Percentiles rank a stretch among this genome's conserved stretches.
Evolutionary conservation across 2,329 filamentous ascomycete genomes (phyloP).

Genomic region (Penicillium sp.): DNA sequence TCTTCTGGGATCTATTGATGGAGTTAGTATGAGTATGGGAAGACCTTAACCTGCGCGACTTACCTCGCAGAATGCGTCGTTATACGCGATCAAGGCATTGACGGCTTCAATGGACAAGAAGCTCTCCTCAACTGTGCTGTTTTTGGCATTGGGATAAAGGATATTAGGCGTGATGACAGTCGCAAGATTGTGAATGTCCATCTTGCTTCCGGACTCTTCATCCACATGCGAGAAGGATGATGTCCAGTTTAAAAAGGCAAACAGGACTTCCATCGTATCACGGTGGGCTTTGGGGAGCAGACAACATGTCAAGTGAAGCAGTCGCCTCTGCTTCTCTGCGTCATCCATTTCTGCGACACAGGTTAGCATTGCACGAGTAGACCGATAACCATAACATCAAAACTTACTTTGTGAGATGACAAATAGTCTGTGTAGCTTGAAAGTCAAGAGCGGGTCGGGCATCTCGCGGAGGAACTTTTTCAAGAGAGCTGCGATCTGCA

Average conservation of each 20-base stretch:
- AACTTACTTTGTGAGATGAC: conserved; percentile 78
- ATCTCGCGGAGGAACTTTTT: conserved; percentile 95
- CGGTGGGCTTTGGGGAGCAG: conserved; percentile 87
- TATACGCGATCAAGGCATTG: conserved; percentile 84
- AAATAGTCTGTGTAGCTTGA: conserved; percentile 90
- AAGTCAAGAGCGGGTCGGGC: conserved; percentile 89
- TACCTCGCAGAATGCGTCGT: conserved; percentile 97
- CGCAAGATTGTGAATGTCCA: conserved; percentile 96
- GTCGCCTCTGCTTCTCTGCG: conserved; percentile 74
- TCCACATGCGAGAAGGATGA: conserved; percentile 97
- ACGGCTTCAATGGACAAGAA: conserved; percentile 94
- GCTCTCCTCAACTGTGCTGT: conserved; percentile 76
- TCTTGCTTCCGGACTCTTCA: conserved; percentile 95
- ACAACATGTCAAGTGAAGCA: conserved; percentile 88
- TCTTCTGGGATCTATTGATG: conserved; percentile 80
- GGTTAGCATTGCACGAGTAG: conserved; percentile 13
- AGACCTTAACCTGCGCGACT: conserved; percentile 39
- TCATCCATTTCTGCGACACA: conserved; percentile 66
- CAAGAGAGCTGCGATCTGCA: conserved; percentile 88
- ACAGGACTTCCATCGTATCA: conserved; percentile 91
- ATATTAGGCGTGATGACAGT: conserved; percentile 98
- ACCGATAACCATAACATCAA: conserved; percentile 11
- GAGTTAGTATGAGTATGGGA: neutral
- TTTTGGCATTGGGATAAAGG: conserved; percentile 69
- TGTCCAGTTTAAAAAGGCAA: conserved; percentile 95